Percentiles rank a stretch among this genome's conserved stretches.
These are phyloP conservation scores for Endocarpon pusillum DNA, from an alignment of 495 filamentous ascomycete species.

Conservation along the genomic window DNA sequence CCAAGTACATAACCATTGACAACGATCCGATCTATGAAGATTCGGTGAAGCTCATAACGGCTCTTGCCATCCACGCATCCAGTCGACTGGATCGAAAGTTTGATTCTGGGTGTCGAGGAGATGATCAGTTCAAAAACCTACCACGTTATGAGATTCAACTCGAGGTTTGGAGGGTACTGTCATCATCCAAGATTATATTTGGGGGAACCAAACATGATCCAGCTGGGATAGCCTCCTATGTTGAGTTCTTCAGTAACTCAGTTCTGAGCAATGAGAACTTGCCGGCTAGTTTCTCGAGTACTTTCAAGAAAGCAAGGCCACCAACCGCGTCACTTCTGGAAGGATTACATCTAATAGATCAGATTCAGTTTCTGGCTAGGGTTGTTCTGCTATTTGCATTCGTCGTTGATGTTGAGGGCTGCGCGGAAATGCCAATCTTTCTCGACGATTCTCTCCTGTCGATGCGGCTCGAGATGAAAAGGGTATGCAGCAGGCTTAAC, in stretches of 20 bases:
- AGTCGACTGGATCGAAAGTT: not conserved
- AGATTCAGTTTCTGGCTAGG: not conserved
- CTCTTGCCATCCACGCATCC: constrained; percentile 3
- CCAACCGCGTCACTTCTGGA: not conserved
- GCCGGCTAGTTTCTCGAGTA: constrained; percentile 1
- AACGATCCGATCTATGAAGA: constrained; percentile 8
- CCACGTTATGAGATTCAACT: constrained; percentile 1
- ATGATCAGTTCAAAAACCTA: no score
- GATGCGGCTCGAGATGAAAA: not conserved
- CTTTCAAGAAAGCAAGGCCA: not conserved
- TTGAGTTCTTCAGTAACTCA: constrained; percentile 2
- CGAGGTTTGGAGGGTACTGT: constrained; percentile 5
- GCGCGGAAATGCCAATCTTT: constrained; percentile 1
- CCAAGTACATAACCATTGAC: constrained; percentile 1
- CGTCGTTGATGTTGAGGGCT: constrained; percentile 2
- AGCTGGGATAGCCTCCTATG: not conserved
- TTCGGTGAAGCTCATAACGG: constrained; percentile 4
- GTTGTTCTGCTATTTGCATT: constrained; percentile 4
- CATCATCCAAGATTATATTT: constrained; percentile 5
- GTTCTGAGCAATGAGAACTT: constrained; percentile 1
- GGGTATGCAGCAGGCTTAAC: not conserved
- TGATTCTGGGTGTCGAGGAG: no score
- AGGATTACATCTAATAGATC: not conserved
- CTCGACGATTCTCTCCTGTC: not conserved
- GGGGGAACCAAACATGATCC: constrained; percentile 4